Evolutionary conservation across 2,329 filamentous ascomycete genomes (phyloP), one percentile per base, ranked within the genome.

Genomic region (Blumeria hordei): DNA sequence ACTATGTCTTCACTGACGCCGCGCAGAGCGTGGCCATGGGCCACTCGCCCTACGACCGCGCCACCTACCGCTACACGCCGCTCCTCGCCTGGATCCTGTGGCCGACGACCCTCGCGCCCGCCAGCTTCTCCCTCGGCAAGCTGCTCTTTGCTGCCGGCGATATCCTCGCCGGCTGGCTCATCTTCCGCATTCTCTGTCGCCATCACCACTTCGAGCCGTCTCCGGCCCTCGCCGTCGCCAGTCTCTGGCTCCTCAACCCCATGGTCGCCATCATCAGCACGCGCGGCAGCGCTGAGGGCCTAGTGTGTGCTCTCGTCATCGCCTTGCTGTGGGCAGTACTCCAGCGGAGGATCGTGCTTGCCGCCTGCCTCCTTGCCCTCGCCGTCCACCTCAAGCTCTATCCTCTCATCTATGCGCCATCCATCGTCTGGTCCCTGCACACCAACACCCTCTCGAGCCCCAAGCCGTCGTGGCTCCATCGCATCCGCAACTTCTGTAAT

Each of bases 201-300:
- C 52, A 47, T 2, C 21, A 66, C 60, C 58, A 64, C 60, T 57
- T 66, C 67, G 55, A 63, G 62, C 60, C 62, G 7, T 69, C 71
- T 18, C 67, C 72, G 1, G 86, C 87, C 1, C 71, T 88, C 58
- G 79, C 76, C 58, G 95, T 85, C 63, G 83, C 88, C 0, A 80
- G 81, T 60, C 83, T 95, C 41, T 98, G 92, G 92, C 70, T 96
- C 58, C 74, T 95, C 64, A 98, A 98, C 64, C 92, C 92, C 0
- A 96, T 98, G 88, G 92, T 96, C 9, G 92, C 92, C 0, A 87
- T 88, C 39, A 98, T 98, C 63, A 94, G 87, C 68, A 96, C 92
- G 11, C 74, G 92, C 52, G 92, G 92, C 12, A 95, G 88, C 69
- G 92, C 88, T 0, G 92, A 98, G 68, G 92, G 92, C 0, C 66